These are phyloP conservation scores for Scenedesmus sp. DNA, from an alignment of 163 green algal genomes.

Conservation along the genomic window DNA sequence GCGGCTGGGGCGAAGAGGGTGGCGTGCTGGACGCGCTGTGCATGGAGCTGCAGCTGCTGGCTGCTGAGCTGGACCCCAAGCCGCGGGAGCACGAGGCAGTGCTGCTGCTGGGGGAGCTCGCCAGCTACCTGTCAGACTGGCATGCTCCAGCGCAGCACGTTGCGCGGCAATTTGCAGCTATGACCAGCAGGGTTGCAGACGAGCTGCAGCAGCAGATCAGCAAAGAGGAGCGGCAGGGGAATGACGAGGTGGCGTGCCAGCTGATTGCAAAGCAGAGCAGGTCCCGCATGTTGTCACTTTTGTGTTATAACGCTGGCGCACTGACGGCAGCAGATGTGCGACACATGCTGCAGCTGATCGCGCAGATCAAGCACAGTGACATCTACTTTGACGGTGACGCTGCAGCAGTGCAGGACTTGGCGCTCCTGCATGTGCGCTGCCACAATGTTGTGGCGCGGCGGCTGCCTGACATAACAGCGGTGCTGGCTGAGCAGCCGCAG, in stretches of 20 bases:
- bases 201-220: slow-evolving; percentile 54
- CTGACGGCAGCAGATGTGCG: slow-evolving; percentile 50
- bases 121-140: slow-evolving; percentile 69
- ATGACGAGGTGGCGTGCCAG: too few species aligned
- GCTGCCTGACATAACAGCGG: too few species aligned
- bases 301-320: slow-evolving; percentile 45
- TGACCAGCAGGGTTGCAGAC: slow-evolving; percentile 58
- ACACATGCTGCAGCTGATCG: slow-evolving; percentile 59
- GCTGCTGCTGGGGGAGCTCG: slow-evolving; percentile 63
- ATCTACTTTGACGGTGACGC: slow-evolving; percentile 47
- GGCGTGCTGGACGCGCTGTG: slow-evolving; percentile 58
- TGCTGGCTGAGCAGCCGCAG: too few species aligned
- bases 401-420: slow-evolving; percentile 51
- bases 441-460: too few species aligned
- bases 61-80: too few species aligned
- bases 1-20: slow-evolving; percentile 53
- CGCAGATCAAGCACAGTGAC: slow-evolving; percentile 58
- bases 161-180: slow-evolving; percentile 62
- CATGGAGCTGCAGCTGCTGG: slow-evolving; percentile 59
- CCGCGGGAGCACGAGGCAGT: too few species aligned
- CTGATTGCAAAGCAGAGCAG: slow-evolving; percentile 66
- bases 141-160: slow-evolving; percentile 39
- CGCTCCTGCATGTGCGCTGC: slow-evolving; percentile 56
- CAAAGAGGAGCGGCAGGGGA: too few species aligned
- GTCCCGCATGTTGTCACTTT: too few species aligned